phyloP scores from a whole-genome alignment of 345 rosid species.

The Citrus glauca region DNA sequence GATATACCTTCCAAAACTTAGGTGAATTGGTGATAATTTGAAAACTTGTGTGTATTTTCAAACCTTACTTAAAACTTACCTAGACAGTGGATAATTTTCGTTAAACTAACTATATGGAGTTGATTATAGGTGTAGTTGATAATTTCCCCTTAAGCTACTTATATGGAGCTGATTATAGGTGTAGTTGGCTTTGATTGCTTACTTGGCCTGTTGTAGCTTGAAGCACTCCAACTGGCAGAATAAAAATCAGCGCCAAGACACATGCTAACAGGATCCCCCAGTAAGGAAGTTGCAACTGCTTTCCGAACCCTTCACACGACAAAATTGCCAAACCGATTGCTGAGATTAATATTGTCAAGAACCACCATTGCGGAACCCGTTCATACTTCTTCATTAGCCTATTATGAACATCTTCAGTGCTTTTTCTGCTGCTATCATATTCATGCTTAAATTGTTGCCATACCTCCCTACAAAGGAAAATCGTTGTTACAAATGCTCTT shows the following conservation, averaged over 20 bases:
- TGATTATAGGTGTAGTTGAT: neutral
- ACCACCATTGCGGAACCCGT: constrained; percentile 41
- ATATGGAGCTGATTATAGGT: neutral
- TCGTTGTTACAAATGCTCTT: no score
- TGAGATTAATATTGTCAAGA: constrained; percentile 5
- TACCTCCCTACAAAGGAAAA: constrained; percentile 14
- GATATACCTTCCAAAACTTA: no score
- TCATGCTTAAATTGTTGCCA: constrained; percentile 24
- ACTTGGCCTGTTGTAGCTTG: constrained; percentile 41
- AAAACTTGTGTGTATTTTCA: no score
- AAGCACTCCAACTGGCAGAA: constrained; percentile 35
- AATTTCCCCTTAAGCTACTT: no score
- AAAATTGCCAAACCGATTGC: neutral
- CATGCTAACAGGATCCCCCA: constrained; percentile 38
- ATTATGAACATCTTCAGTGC: constrained; percentile 29
- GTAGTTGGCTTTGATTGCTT: neutral
- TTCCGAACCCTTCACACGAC: constrained; percentile 26
- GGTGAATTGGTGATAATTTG: no score
- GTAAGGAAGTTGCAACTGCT: constrained; percentile 38
- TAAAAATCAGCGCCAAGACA: constrained; percentile 25
- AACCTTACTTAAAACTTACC: no score
- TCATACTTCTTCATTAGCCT: constrained; percentile 39
- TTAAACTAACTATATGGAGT: no score
- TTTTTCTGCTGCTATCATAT: neutral
- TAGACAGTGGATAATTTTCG: no score